Percentiles rank a stretch among this genome's conserved stretches.
Conservation (phyloP, 495 filamentous ascomycete species). For the Hyphodiscus hymeniophilus region DNA sequence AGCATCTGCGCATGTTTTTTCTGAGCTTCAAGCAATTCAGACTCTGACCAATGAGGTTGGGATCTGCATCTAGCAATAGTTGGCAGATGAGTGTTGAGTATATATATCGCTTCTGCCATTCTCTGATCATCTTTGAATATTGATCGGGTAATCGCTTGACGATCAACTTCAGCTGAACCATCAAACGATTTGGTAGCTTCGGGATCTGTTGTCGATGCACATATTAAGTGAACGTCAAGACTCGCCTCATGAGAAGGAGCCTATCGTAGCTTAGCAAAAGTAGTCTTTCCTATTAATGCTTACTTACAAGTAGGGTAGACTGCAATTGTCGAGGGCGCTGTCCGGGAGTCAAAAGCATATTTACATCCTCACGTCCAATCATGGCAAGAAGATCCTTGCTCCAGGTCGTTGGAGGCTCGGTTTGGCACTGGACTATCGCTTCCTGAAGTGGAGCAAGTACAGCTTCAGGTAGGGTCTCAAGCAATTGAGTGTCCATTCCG, state of each 20-base stretch:
- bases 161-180: slow-evolving; percentile 64
- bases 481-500: slow-evolving; percentile 45
- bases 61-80: slow-evolving; percentile 69
- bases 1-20: slow-evolving; percentile 80
- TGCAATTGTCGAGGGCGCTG: slow-evolving; percentile 28
- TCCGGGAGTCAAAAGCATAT: slow-evolving; percentile 50
- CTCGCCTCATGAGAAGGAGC: slow-evolving; percentile 54
- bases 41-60: slow-evolving; percentile 72
- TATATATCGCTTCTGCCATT: slow-evolving; percentile 66
- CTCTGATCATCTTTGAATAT: slow-evolving; percentile 89
- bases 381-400: slow-evolving; percentile 58
- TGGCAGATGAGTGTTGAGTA: slow-evolving; percentile 71
- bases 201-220: slow-evolving; percentile 49
- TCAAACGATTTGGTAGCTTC: slow-evolving; percentile 54
- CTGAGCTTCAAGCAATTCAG: slow-evolving; percentile 84
- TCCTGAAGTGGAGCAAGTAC: slow-evolving; percentile 72
- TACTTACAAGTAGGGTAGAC: slow-evolving; percentile 21
- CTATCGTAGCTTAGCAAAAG: slow-evolving; percentile 21
- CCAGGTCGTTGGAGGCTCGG: slow-evolving; percentile 72
- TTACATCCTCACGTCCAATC: slow-evolving; percentile 75
- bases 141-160: slow-evolving; percentile 68
- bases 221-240: slow-evolving; percentile 68
- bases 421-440: slow-evolving; percentile 74
- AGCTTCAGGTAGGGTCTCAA: slow-evolving; percentile 80
- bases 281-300: slow-evolving; percentile 10